Percentiles rank a stretch among this genome's conserved stretches.
These are phyloP conservation scores for Vitis hybrid DNA, from an alignment of 177 flowering plant genomes.

Conservation along the genomic window DNA sequence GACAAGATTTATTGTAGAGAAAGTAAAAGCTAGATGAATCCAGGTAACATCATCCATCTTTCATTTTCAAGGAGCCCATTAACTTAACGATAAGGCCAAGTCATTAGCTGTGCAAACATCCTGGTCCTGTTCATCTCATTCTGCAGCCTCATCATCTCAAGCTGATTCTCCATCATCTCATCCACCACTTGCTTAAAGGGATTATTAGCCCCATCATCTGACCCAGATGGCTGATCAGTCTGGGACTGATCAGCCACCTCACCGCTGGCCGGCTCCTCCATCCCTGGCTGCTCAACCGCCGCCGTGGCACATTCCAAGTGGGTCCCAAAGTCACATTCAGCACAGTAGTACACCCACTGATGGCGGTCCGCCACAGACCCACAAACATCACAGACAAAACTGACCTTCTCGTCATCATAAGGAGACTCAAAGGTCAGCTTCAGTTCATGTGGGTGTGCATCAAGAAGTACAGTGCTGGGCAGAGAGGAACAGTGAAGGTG, in stretches of 20 bases:
- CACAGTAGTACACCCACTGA: constrained; percentile 17
- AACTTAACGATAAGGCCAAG: too few relatives aligned
- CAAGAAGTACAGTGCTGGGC: constrained; percentile 1
- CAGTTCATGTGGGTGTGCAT: constrained; percentile 13
- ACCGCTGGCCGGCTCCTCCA: too few relatives aligned
- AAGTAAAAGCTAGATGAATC: too few relatives aligned
- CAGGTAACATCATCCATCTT: too few relatives aligned
- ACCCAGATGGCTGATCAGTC: background rate
- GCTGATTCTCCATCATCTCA: background rate
- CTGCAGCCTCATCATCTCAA: background rate
- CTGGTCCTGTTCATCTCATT: background rate
- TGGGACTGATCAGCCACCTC: too few relatives aligned
- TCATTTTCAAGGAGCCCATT: too few relatives aligned
- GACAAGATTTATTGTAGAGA: too few relatives aligned
- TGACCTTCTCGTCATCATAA: background rate
- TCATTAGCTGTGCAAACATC: background rate
- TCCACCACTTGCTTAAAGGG: background rate
- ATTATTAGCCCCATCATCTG: background rate
- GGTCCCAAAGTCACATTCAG: constrained; percentile 16
- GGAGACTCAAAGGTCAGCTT: constrained; percentile 5
- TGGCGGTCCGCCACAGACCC: background rate
- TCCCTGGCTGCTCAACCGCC: background rate
- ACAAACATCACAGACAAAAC: constrained; percentile 15
- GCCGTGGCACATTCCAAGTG: constrained; percentile 12
- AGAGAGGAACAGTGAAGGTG: constrained; percentile 15